Evolutionary conservation across 257 asterid genomes (phyloP), one percentile per base, ranked within the genome.

Genomic region (Osmanthus fragrans): DNA sequence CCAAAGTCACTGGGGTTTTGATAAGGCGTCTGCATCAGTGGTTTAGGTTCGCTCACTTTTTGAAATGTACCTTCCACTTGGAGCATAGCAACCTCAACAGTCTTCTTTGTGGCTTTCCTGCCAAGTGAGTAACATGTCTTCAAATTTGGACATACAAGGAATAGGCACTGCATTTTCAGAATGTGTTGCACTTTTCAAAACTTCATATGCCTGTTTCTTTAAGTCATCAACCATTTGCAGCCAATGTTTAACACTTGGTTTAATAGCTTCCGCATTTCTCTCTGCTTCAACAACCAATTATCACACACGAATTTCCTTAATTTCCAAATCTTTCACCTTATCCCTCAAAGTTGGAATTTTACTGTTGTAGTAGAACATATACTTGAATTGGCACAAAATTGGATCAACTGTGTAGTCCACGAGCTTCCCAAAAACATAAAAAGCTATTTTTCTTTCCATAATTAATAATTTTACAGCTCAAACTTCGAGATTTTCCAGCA

Each of bases 191-290:
- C 30, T 2, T 4, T 30, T 6, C 63, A 47, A 8, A 71, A n/a
- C 63, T 39, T 39, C 18, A 13, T 71, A 1, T 71, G 64, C 64
- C 39, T 77, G 51, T n/a, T 6, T 5, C 34, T 77, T 70, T 33
- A 72, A 66, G 33, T 0, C 9, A 30, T 1, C 21, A 3, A 15
- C 79, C 5, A 29, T 21, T 4, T 3, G 2, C 10, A 73, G 56
- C 85, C 82, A 82, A 10, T 64, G 25, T 29, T 0, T 2, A 8
- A 82, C 80, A 67, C 3, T 4, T 42, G 7, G 23, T 81, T 81
- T 8, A n/a, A n/a, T n/a, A n/a, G n/a, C n/a, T n/a, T n/a, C n/a
- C n/a, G n/a, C n/a, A n/a, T n/a, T n/a, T n/a, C 25, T 69, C 7
- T 19, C 0, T 0, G 76, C 85, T 7, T n/a, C n/a, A n/a, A n/a